phyloP scores from a whole-genome alignment of 768 basidiomycete genomes.

The Butyriboletus loyo region DNA sequence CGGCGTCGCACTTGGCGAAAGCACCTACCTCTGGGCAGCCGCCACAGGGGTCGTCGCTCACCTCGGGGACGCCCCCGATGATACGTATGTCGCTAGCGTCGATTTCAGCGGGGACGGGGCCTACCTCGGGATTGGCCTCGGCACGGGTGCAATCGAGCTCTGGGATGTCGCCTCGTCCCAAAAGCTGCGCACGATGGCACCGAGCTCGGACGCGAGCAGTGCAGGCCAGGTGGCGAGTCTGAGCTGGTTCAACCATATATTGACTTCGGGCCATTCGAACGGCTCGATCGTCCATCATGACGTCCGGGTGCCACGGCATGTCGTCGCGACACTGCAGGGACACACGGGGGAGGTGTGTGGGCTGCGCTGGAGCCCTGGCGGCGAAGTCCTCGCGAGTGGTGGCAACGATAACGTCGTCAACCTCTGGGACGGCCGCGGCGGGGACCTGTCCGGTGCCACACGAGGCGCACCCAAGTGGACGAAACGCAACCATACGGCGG shows the following conservation, averaged over 20 bases:
- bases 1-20: constrained; percentile 84
- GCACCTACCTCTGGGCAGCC: constrained; percentile 93
- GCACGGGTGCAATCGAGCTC: constrained; percentile 86
- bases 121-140: constrained; percentile 79
- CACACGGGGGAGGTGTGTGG: constrained; percentile 95
- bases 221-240: constrained; percentile 74
- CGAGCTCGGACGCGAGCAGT: constrained; percentile 22
- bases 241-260: constrained; percentile 83
- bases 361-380: constrained; percentile 83
- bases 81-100: constrained; percentile 70
- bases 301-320: constrained; percentile 82
- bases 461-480: constrained; percentile 80
- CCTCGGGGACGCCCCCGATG: constrained; percentile 71
- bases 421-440: constrained; percentile 89
- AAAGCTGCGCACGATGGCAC: constrained; percentile 87
- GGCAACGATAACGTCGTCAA: constrained; percentile 99
- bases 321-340: constrained; percentile 85
- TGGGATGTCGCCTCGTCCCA: constrained; percentile 84
- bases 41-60: constrained; percentile 83
- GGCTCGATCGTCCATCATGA: constrained; percentile 98
- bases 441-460: constrained; percentile 47
- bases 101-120: constrained; percentile 79
- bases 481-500: constrained; percentile 87
- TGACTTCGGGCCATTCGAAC: constrained; percentile 87
- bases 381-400: constrained; percentile 88